Conservation (phyloP, 208 protist species). For the Endotrypanum monterogeii region DNA sequence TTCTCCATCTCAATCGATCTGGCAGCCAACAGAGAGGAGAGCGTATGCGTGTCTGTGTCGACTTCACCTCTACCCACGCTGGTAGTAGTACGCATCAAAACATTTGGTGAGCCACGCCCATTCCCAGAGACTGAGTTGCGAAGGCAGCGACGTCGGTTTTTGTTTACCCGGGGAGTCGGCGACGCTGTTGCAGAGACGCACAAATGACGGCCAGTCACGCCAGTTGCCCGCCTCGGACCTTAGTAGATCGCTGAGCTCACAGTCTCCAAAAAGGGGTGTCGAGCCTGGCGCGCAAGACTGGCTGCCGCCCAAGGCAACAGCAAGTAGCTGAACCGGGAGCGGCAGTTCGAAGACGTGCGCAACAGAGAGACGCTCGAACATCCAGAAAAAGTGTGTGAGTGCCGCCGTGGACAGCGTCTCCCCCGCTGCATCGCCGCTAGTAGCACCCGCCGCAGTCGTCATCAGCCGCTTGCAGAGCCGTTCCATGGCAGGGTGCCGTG, state of each 20-base stretch:
- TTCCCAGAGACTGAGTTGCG: conserved; percentile 32
- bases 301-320: not conserved
- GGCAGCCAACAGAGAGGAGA: not conserved
- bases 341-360: conserved; percentile 63
- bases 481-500: conserved; percentile 41
- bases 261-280: not conserved
- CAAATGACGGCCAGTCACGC: conserved; percentile 27
- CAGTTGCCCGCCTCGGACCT: not conserved
- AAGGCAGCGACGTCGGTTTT: conserved; percentile 3
- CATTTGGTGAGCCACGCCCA: conserved; percentile 33
- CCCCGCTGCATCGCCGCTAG: not conserved
- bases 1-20: not conserved
- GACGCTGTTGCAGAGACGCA: conserved; percentile 13
- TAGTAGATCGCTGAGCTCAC: not conserved
- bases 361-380: conserved; percentile 54
- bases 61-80: not conserved
- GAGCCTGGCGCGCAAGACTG: not conserved
- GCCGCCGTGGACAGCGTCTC: conserved; percentile 1
- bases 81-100: conserved; percentile 35
- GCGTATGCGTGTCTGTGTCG: not conserved
- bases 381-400: conserved; percentile 34
- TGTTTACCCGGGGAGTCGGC: not conserved
- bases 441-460: not conserved
- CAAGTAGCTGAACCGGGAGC: conserved; percentile 43
- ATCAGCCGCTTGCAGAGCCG: conserved; percentile 4